Percentiles rank a stretch among this genome's conserved stretches.
These are phyloP conservation scores for Coprinellus micaceus DNA, from an alignment of 768 basidiomycete species.

Conservation along the genomic window DNA sequence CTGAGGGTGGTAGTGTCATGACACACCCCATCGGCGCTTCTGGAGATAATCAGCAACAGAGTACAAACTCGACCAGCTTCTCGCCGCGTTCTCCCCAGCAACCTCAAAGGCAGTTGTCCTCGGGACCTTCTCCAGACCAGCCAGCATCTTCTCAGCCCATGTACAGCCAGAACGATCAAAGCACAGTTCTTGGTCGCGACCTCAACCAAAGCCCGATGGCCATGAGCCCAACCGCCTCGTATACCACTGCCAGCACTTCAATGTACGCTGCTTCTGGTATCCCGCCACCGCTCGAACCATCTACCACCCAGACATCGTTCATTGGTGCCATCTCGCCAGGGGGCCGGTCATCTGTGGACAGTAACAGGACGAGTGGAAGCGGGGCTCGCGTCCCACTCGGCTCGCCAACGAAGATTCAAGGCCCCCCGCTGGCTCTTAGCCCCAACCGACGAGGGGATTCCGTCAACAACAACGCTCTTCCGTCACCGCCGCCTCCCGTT, in stretches of 20 bases:
- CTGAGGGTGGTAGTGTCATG: constrained; percentile 43
- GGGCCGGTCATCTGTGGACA: background rate
- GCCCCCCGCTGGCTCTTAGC: background rate
- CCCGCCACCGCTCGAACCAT: too few species aligned
- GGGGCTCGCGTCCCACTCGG: background rate
- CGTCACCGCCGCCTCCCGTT: background rate
- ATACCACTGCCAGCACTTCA: background rate
- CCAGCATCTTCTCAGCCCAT: background rate
- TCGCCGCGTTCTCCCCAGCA: background rate
- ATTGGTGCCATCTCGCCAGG: too few species aligned
- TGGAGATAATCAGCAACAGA: constrained; percentile 18
- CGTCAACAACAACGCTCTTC: background rate
- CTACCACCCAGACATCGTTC: too few species aligned
- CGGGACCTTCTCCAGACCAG: background rate
- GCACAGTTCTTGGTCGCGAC: constrained; percentile 11
- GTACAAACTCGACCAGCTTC: constrained; percentile 2
- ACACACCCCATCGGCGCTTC: constrained; percentile 25
- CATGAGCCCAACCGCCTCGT: constrained; percentile 8
- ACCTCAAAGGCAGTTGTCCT: background rate
- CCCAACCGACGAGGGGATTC: background rate
- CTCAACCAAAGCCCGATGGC: constrained; percentile 19
- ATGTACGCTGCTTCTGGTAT: background rate
- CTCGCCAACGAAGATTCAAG: background rate
- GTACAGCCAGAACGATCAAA: background rate
- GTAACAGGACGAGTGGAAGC: background rate